Evolutionary conservation across 164 flowering plant genomes (phyloP).

Genomic region (Magnolia changhungtana): DNA sequence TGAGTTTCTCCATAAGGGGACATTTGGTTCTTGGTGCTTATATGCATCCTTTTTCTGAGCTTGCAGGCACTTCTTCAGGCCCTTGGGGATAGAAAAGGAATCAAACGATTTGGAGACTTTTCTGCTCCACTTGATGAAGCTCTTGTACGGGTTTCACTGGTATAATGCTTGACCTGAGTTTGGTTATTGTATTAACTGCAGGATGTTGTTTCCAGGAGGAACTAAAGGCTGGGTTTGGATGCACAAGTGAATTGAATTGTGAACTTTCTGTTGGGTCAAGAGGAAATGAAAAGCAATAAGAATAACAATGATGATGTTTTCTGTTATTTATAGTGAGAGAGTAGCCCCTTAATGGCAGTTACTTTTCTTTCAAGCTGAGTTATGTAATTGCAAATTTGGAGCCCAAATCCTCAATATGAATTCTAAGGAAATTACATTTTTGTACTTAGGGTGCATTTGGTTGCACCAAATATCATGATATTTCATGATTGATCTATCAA

Average conservation of each 20-base stretch:
- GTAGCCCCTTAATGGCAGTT: no score
- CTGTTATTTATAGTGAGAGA: not conserved
- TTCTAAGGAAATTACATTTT: not conserved
- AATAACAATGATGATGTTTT: not conserved
- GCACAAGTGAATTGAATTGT: no score
- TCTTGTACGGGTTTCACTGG: slow-evolving; percentile 84
- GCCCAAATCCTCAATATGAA: not conserved
- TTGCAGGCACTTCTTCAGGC: slow-evolving; percentile 80
- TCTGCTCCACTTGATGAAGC: slow-evolving; percentile 99
- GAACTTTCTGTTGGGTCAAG: not conserved
- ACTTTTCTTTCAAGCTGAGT: not conserved
- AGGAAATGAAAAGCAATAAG: not conserved
- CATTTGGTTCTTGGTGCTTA: not conserved
- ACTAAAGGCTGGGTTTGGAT: no score
- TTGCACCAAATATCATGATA: not conserved
- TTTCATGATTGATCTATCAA: not conserved
- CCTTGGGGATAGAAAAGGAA: slow-evolving; percentile 92
- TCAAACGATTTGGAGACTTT: slow-evolving; percentile 92
- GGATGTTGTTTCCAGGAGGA: no score
- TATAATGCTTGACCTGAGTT: slow-evolving; percentile 20
- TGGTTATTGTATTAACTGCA: not conserved
- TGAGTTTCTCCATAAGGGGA: not conserved
- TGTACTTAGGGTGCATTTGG: not conserved
- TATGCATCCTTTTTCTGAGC: slow-evolving; percentile 4
- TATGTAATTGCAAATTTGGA: no score